Conservation (phyloP, 352 stramenopile genomes). For the Thraustotheca clavata region DNA sequence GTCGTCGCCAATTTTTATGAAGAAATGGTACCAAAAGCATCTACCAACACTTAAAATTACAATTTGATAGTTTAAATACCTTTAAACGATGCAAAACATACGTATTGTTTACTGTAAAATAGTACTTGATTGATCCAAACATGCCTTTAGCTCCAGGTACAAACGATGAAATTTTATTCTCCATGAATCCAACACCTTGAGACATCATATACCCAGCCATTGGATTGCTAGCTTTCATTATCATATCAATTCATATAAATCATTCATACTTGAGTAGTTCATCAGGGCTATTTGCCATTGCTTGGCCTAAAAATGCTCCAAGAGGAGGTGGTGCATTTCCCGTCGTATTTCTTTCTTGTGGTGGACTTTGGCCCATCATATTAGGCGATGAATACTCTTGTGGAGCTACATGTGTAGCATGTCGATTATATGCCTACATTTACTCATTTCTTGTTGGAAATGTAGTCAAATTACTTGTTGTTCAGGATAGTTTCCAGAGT, state of each 20-base stretch:
- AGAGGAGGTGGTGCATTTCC: conserved; percentile 23
- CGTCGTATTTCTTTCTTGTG: not conserved
- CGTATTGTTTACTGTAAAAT: conserved; percentile 86
- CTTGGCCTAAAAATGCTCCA: conserved; percentile 17
- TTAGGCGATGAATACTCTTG: too few species aligned
- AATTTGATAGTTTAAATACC: conserved; percentile 34
- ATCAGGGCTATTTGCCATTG: conserved; percentile 36
- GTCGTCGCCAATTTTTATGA: conserved; percentile 75
- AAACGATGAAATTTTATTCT: conserved; percentile 76
- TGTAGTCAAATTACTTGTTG: conserved; percentile 27
- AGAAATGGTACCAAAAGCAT: conserved; percentile 32
- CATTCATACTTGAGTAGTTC: conserved; percentile 26
- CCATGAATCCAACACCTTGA: conserved; percentile 68
- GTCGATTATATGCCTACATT: conserved; percentile 1
- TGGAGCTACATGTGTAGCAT: not conserved
- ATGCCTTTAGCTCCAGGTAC: conserved; percentile 66
- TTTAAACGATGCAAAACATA: conserved; percentile 84
- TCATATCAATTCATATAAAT: not conserved
- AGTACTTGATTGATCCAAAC: conserved; percentile 81
- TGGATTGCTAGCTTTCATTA: conserved; percentile 53
- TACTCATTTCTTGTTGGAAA: not conserved
- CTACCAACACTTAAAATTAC: not conserved
- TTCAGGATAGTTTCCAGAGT: conserved; percentile 2
- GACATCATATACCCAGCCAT: conserved; percentile 83
- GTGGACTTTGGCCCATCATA: too few species aligned